phyloP scores from a whole-genome alignment of 306 rosid genomes.

The Gastrolobium bilobum region DNA sequence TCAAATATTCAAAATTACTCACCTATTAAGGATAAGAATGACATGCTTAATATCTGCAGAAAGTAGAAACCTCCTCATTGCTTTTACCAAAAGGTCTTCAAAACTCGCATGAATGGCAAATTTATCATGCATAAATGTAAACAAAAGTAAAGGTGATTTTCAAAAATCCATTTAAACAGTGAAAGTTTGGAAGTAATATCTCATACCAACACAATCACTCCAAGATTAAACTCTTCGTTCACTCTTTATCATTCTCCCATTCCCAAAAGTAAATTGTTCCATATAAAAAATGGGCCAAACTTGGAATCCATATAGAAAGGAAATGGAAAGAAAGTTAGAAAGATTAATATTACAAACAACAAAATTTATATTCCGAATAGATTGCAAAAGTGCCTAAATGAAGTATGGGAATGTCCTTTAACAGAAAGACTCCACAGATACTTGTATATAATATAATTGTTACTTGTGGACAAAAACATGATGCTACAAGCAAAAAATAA shows the following conservation, averaged over 20 bases:
- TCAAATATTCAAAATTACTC: slow-evolving; percentile 6
- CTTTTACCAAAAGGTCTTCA: neutral
- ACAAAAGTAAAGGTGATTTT: slow-evolving; percentile 14
- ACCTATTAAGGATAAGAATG: slow-evolving; percentile 25
- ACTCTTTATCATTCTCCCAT: neutral
- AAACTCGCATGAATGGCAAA: slow-evolving; percentile 2
- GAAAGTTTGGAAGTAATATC: slow-evolving; percentile 9
- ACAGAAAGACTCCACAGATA: slow-evolving; percentile 16
- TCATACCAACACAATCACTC: neutral
- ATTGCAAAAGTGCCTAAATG: neutral
- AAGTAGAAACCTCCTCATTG: slow-evolving; percentile 24
- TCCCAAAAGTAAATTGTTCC: slow-evolving; percentile 19
- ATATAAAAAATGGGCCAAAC: slow-evolving; percentile 23
- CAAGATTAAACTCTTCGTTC: slow-evolving; percentile 12
- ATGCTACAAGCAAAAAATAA: slow-evolving; percentile 3
- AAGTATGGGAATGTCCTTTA: neutral
- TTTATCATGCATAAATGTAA: slow-evolving; percentile 14
- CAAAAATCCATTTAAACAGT: slow-evolving; percentile 16
- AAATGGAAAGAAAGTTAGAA: slow-evolving; percentile 8
- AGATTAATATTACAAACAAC: neutral
- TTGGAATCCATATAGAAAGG: slow-evolving; percentile 24
- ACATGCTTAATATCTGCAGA: neutral
- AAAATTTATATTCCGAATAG: neutral
- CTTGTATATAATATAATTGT: neutral
- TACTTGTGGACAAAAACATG: neutral